phyloP scores from a whole-genome alignment of 768 basidiomycete species.

The Xerocomus spinulosus region DNA sequence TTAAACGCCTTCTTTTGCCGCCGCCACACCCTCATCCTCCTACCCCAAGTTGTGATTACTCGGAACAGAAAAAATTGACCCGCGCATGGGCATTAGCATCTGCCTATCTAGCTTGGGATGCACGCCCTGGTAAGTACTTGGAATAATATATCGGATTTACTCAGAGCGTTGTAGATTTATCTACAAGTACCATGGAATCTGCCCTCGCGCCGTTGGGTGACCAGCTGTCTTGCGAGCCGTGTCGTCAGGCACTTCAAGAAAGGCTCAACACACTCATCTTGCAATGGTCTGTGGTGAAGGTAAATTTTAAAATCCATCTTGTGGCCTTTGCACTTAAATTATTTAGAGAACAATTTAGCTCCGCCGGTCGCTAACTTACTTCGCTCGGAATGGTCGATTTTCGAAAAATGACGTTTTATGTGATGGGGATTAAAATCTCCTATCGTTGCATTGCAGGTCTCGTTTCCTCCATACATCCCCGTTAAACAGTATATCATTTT shows the following conservation, averaged over 20 bases:
- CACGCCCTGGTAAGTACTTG: conserved; percentile 57
- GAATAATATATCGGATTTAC: conserved; percentile 1
- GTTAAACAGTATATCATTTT: conserved; percentile 3
- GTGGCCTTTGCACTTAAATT: conserved; percentile 8
- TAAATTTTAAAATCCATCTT: conserved; percentile 21
- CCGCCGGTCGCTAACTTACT: neutral
- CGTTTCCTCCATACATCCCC: neutral
- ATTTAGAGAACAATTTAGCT: conserved; percentile 55
- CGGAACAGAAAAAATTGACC: conserved; percentile 74
- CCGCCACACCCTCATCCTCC: conserved; percentile 78
- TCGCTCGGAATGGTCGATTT: no score
- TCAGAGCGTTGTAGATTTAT: conserved; percentile 50
- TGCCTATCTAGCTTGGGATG: conserved; percentile 82
- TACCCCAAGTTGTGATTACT: conserved; percentile 60
- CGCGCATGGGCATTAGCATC: conserved; percentile 80
- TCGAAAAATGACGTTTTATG: no score
- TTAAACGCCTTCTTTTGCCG: conserved; percentile 71
- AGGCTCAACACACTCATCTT: conserved; percentile 63
- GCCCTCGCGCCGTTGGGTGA: conserved; percentile 67
- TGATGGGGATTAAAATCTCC: neutral
- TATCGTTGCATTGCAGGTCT: neutral
- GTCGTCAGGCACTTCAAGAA: conserved; percentile 55
- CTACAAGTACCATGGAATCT: conserved; percentile 65
- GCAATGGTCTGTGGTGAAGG: conserved; percentile 81
- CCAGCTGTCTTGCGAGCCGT: conserved; percentile 66